Base-by-base conservation (phyloP, 1,284 basidiomycete species). In the Mycosarcoma mackinlayi region DNA sequence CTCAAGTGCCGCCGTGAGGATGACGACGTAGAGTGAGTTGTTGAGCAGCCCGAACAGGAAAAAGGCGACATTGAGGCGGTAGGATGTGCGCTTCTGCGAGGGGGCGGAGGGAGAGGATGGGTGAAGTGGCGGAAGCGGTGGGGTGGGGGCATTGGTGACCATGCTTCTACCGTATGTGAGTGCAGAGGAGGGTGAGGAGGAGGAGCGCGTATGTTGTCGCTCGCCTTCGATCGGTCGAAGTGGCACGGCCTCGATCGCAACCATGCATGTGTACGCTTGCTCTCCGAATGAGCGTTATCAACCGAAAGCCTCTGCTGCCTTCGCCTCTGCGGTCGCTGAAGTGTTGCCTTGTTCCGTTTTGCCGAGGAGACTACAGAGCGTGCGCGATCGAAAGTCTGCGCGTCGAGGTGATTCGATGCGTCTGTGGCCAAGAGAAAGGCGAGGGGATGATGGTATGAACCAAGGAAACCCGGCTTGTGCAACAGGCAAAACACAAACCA, bases 1-100 rank as follows among this genome's bases (percentile, higher is more conserved):
- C 83, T 98, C 95, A 14, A 97, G 86, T 0, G 95, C 95, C 5
- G 95, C 95, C 1, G 93, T 95, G 23, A 98, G 88, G 68, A 98
- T 97, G 72, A 98, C 92, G 31, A 98, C 94, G 83, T 98, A 96
- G 47, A 74, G 63, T 19, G 69, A 76, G 58, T 85, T 85, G 71
- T 85, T 85, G 35, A 84, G 74, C 28, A 83, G 73, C 7, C 83
- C 83, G n/a, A 83, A 73, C 8, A 76, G 44, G 58, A 84, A 83
- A 69, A 83, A 84, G 2, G 70, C 66, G 3, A 41, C 25, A 46
- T 71, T 66, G 52, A 75, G 71, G 7, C 65, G 58, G 23, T 47
- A 51, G 1, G 66, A 69, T 16, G 38, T 52, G 25, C 25, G 48
- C 18, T 63, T 63, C 18, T 39, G 24, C 16, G 40, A 2, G 16